Evolutionary conservation across 306 rosid genomes (phyloP).

Genomic region (Ormosia emarginata): DNA sequence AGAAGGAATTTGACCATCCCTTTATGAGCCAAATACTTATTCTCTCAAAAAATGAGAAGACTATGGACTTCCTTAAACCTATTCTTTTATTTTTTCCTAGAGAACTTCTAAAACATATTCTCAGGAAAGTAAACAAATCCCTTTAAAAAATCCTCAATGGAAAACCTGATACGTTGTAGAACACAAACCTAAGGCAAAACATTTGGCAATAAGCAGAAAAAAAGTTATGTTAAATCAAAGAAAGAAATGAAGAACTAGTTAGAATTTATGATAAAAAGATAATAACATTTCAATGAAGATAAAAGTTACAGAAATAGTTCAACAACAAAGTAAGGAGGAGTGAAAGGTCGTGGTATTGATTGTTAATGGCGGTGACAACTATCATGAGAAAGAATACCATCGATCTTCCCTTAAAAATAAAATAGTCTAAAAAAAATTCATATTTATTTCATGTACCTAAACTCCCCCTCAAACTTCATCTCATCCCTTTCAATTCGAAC

Average conservation of each 20-base stretch:
- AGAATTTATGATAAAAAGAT: background rate
- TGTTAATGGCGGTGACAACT: too few relatives aligned
- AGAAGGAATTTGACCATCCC: background rate
- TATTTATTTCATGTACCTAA: constrained; percentile 4
- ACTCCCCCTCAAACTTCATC: background rate
- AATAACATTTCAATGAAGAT: background rate
- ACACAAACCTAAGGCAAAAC: background rate
- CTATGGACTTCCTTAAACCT: background rate
- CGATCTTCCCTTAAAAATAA: background rate
- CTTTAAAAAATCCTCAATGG: background rate
- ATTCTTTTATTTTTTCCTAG: background rate
- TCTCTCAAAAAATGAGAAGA: background rate
- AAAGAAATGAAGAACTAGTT: background rate
- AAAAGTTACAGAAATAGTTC: background rate
- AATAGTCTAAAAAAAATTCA: background rate
- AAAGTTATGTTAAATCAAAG: background rate
- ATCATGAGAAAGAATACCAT: background rate
- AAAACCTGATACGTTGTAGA: background rate
- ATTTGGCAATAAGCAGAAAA: background rate
- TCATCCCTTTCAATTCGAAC: background rate
- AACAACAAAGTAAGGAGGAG: too few relatives aligned
- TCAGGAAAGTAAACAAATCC: background rate
- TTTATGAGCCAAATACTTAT: background rate
- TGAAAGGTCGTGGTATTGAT: too few relatives aligned
- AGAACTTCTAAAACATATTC: background rate